Base-by-base conservation (phyloP, 31 red algal genomes). In the Odonthalia washingtoniensis region DNA sequence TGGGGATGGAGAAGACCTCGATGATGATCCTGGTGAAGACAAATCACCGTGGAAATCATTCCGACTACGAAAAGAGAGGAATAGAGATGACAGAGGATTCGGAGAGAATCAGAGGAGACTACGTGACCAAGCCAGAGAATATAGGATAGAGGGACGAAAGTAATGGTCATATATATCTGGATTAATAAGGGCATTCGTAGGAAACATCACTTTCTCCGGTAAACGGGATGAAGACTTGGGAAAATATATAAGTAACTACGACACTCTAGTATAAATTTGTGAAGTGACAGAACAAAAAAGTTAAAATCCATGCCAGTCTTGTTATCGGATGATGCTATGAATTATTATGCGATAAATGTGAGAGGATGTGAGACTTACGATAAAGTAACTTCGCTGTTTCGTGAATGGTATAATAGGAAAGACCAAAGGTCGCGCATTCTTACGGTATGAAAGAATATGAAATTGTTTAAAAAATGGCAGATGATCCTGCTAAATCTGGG, bases 401-500 rank as follows among this genome's bases (percentile, higher is more conserved):
- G 49, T 14, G 9, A 21, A 14, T 57, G 49, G 49, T 57, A 57
- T 21, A 57, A 57, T 21, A 57, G 49, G 12, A 21, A n/a, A 9
- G 21, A 14, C 9, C 9, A 57, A 57, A 21, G 49, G 21, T 14
- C 12, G 12, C 39, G 40, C 3, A 61, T 27, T 62, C 53, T 65
- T 17, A 67, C 60, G 2, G 36, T 36, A 2, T 82, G 78, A 53
- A 45, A 35, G 43, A 18, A 45, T 1, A 33, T 82, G 5, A 4
- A 27, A 24, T 3, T 82, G 5, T 62, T 35, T 5, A 65, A 26
- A 53, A 43, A 5, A 82, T 82, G 78, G 30, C 17, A n/a, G 52
- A 82, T 28, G 27, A 33, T 27, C 53, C 78, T 2, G 78, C 40
- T 21, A 82, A 65, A 16, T 61, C 44, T 28, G 78, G 33, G 35